These are phyloP conservation scores for Lachancea dasiensis DNA, from an alignment of 805 yeast genomes.

Conservation along the genomic window DNA sequence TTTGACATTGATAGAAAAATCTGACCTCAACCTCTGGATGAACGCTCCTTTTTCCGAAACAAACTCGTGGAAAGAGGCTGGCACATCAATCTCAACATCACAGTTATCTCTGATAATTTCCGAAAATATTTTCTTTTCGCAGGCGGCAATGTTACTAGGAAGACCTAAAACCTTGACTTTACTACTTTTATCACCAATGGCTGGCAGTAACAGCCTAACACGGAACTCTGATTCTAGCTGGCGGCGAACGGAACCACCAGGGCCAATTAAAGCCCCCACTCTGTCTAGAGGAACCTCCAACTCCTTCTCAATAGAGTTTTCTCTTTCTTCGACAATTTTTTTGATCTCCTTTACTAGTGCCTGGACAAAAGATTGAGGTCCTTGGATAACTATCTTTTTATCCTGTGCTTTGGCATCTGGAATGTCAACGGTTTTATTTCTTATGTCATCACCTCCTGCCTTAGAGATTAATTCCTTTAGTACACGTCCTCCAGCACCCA, in stretches of 20 bases:
- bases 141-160: constrained; percentile 58
- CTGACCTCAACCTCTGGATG: constrained; percentile 46
- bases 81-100: constrained; percentile 49
- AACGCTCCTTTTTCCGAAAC: constrained; percentile 65
- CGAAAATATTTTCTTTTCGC: constrained; percentile 49
- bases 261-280: constrained; percentile 74
- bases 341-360: constrained; percentile 58
- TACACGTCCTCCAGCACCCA: constrained; percentile 73
- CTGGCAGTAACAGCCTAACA: constrained; percentile 64
- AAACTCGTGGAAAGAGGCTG: constrained; percentile 50
- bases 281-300: constrained; percentile 62
- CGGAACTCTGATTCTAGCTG: constrained; percentile 62
- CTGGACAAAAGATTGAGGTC: constrained; percentile 69
- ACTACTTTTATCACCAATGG: constrained; percentile 43
- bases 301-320: constrained; percentile 49
- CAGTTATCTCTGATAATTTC: constrained; percentile 56
- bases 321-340: constrained; percentile 56
- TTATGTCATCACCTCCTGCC: constrained; percentile 60
- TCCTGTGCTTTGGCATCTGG: constrained; percentile 65
- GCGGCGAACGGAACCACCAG: constrained; percentile 70
- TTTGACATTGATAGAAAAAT: constrained; percentile 50
- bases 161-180: constrained; percentile 55
- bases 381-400: constrained; percentile 55
- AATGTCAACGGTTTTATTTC: constrained; percentile 41
- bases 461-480: constrained; percentile 66